Evolutionary conservation across 495 filamentous ascomycete species (phyloP).

Genomic region (Annulohypoxylon bovei): DNA sequence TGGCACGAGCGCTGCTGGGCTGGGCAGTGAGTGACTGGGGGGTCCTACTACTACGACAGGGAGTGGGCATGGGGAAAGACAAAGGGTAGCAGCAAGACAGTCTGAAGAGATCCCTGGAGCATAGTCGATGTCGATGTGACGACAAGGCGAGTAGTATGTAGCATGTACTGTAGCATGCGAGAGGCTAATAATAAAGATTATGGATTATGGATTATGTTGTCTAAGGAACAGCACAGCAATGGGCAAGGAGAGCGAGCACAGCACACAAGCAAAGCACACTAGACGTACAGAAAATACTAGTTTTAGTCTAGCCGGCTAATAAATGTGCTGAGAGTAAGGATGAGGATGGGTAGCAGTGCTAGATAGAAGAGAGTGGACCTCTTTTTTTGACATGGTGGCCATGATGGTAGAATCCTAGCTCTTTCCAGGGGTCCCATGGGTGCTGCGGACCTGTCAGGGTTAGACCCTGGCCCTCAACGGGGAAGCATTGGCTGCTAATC

Average conservation of each 20-base stretch:
- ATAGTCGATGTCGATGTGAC: constrained; percentile 44
- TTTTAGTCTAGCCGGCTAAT: constrained; percentile 33
- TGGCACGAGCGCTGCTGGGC: constrained; percentile 42
- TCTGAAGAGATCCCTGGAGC: constrained; percentile 39
- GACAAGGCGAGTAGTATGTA: constrained; percentile 28
- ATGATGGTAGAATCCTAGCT: constrained; percentile 42
- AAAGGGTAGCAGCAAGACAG: constrained; percentile 26
- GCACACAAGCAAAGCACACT: background rate
- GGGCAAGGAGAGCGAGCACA: constrained; percentile 23
- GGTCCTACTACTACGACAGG: constrained; percentile 29
- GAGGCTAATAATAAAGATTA: constrained; percentile 40
- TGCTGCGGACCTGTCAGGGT: constrained; percentile 44
- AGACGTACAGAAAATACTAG: constrained; percentile 12
- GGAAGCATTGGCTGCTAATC: constrained; percentile 50
- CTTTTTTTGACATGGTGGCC: constrained; percentile 33
- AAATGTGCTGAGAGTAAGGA: constrained; percentile 46
- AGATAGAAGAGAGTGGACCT: constrained; percentile 43
- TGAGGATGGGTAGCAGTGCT: constrained; percentile 44
- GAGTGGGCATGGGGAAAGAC: constrained; percentile 38
- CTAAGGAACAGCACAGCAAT: constrained; percentile 35
- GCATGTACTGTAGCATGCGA: constrained; percentile 24
- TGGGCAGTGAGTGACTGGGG: constrained; percentile 33
- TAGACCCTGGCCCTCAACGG: constrained; percentile 44
- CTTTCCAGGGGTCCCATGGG: constrained; percentile 43
- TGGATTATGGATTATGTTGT: constrained; percentile 15